These are phyloP conservation scores for Auriculariales sp. DNA, from an alignment of 768 basidiomycete species.

Conservation along the genomic window DNA sequence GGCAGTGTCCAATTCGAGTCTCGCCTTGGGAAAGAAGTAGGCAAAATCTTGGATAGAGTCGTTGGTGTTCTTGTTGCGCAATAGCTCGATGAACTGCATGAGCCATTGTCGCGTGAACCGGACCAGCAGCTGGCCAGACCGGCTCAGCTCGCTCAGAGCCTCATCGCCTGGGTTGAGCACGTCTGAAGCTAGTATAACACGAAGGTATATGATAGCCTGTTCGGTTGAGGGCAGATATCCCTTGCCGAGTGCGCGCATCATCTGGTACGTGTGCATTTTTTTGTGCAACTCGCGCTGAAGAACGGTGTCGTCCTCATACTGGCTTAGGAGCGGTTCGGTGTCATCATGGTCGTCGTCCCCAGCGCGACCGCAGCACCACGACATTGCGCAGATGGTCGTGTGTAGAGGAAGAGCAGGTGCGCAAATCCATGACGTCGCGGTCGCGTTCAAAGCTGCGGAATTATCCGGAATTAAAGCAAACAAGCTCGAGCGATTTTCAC, in stretches of 20 bases:
- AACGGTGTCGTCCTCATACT: not conserved
- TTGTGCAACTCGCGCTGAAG: not conserved
- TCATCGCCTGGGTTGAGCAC: not conserved
- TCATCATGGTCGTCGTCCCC: not conserved
- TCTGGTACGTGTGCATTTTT: not conserved
- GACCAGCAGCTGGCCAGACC: not conserved
- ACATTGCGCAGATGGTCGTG: not conserved
- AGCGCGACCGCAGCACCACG: not conserved
- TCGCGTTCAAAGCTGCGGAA: too few species aligned
- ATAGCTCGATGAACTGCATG: not conserved
- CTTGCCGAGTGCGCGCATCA: not conserved
- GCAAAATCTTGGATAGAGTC: not conserved
- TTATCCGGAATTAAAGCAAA: too few species aligned
- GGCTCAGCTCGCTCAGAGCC: not conserved
- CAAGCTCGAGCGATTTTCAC: too few species aligned
- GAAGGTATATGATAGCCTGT: not conserved
- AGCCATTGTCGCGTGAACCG: not conserved
- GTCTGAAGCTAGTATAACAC: not conserved
- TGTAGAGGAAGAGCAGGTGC: not conserved
- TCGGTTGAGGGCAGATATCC: not conserved
- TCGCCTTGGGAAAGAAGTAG: not conserved
- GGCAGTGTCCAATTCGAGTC: not conserved
- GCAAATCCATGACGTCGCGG: too few species aligned
- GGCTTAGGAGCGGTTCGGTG: not conserved
- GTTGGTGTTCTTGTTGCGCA: not conserved